Evolutionary conservation across 768 basidiomycete genomes (phyloP), one percentile per base, ranked within the genome.

Genomic region (Lentinus tigrinus): DNA sequence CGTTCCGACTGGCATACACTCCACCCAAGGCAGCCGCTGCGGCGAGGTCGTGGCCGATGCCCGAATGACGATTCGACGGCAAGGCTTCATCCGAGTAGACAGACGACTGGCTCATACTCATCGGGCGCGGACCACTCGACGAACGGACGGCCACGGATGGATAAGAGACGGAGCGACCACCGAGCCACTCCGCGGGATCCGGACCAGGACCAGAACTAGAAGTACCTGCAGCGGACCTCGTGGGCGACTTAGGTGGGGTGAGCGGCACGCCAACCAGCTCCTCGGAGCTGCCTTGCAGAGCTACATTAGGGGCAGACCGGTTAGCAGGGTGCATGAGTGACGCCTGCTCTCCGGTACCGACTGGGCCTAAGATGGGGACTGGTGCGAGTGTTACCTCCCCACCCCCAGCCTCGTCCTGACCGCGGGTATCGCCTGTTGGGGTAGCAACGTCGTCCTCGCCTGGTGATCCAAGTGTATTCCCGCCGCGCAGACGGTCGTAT

Each of bases 141-240:
- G 37, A 38, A 14, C 31, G 34, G 8, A 8, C 31, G 8, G 23
- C 38, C 4, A 52, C 4, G 10, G 51, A 40, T 1, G 23, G 17
- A 40, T 59, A 62, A 3, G 54, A 61, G 21, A 49, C 52, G 3
- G 56, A 54, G 4, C 56, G 64, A 4, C 61, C 61, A 6, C 64
- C 58, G 4, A 65, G 24, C 64, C 64, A 65, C 27, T 54, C 59
- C 3, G 64, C 58, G 13, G 61, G 57, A 13, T 65, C 64, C 7
- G 52, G 55, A 0, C 61, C 61, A 9, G 54, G 37, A 4, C 54
- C 51, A 24, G 46, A 52, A 16, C 23, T 42, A 1, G 37, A 49
- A 6, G 53, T 58, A 24, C 34, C 57, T 14, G n/a, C n/a, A 8
- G 19, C 44, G 24, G 61, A 61, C 39, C 50, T 43, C 24, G 56